Conservation (phyloP, 345 rosid genomes). For the Eutrema japonicum region DNA sequence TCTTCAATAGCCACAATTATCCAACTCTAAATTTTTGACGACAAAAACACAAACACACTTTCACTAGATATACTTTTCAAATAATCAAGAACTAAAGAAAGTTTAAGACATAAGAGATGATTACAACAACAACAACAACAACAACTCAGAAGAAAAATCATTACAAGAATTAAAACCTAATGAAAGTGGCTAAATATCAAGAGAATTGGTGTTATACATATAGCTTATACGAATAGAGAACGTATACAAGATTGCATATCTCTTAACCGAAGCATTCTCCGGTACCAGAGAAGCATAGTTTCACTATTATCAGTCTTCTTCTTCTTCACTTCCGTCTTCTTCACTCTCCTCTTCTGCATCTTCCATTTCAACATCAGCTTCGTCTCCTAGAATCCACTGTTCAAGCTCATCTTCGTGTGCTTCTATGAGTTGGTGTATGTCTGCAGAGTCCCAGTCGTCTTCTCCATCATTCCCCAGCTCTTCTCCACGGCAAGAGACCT, state of each 20-base stretch:
- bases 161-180: background rate
- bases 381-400: conserved; percentile 43
- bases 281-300: background rate
- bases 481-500: conserved; percentile 69
- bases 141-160: background rate
- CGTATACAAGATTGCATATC: background rate
- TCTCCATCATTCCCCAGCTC: conserved; percentile 72
- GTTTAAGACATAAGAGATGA: conserved; percentile 4
- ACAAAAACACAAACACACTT: conserved; percentile 4
- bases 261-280: background rate
- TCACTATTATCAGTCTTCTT: conserved; percentile 27
- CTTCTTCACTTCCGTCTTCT: conserved; percentile 36
- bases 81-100: conserved; percentile 4
- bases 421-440: conserved; percentile 38
- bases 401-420: conserved; percentile 52
- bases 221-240: background rate
- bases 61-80: conserved; percentile 21
- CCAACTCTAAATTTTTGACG: background rate
- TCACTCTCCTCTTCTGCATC: conserved; percentile 49
- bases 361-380: conserved; percentile 42
- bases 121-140: conserved; percentile 32
- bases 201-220: background rate
- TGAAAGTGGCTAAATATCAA: background rate
- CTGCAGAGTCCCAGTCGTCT: conserved; percentile 56
- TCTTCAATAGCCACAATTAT: background rate